These are phyloP conservation scores for Metarhizium album DNA, from an alignment of 2,329 filamentous ascomycete genomes.

Conservation along the genomic window DNA sequence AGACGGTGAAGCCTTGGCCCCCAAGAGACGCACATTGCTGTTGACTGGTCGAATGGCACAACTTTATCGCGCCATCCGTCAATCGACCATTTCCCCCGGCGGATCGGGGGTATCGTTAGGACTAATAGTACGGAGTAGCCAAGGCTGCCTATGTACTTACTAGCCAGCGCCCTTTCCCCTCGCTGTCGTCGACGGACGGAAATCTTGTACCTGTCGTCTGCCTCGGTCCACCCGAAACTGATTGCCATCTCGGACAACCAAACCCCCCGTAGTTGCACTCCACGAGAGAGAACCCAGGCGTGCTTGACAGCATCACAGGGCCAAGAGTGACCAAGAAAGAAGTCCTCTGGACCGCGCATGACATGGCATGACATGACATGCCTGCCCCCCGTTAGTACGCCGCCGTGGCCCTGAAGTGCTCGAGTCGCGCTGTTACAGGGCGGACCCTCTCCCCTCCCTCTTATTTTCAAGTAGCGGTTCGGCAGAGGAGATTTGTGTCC, in stretches of 20 bases:
- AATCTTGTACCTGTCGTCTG: not conserved
- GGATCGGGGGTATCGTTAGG: not conserved
- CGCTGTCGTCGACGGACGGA: not conserved
- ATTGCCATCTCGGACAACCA: not conserved
- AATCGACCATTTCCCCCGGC: not conserved
- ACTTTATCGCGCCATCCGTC: not conserved
- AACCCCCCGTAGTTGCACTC: not conserved
- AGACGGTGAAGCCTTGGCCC: not conserved
- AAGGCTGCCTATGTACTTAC: too few species aligned
- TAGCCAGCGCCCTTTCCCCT: not conserved
- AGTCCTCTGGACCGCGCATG: too few species aligned
- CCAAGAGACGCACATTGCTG: not conserved
- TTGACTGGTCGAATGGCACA: not conserved
- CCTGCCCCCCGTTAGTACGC: too few species aligned
- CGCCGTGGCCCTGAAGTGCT: too few species aligned
- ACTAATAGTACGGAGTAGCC: too few species aligned
- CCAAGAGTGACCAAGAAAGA: too few species aligned
- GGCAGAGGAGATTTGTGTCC: too few species aligned
- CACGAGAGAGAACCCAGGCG: not conserved
- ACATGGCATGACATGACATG: too few species aligned
- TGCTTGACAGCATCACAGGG: too few species aligned
- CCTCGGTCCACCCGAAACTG: not conserved
- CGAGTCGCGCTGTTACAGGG: too few species aligned
- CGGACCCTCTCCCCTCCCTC: too few species aligned
- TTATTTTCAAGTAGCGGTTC: too few species aligned